These are phyloP conservation scores for Pichia sp. DNA, from an alignment of 1,139 yeast species.

Conservation along the genomic window DNA sequence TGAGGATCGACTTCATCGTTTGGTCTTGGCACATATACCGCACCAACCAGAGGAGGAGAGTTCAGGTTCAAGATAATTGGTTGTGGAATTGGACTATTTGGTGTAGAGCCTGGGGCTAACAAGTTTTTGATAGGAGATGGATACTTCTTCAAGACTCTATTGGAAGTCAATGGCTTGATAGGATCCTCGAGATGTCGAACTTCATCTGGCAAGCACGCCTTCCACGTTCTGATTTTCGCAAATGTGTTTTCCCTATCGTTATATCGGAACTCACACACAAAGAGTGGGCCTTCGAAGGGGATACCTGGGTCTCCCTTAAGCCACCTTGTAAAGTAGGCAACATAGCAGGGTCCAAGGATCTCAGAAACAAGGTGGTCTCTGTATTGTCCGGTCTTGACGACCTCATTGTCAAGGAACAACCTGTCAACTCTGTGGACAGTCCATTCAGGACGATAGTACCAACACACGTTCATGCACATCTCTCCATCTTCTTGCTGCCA, in stretches of 20 bases:
- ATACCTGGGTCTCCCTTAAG: conserved; percentile 93
- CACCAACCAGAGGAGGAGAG: conserved; percentile 92
- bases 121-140: conserved; percentile 82
- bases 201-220: conserved; percentile 96
- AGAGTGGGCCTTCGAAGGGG: conserved; percentile 74
- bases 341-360: conserved; percentile 89
- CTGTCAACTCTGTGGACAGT: conserved; percentile 91
- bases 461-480: conserved; percentile 87
- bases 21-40: conserved; percentile 73
- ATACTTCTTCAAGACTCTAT: conserved; percentile 64
- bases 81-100: conserved; percentile 73
- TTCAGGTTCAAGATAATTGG: conserved; percentile 75
- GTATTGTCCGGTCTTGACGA: conserved; percentile 93
- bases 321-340: conserved; percentile 87
- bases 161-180: conserved; percentile 57
- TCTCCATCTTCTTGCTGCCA: conserved; percentile 82
- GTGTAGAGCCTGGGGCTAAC: conserved; percentile 70
- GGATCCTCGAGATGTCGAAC: conserved; percentile 83
- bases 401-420: conserved; percentile 87
- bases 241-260: conserved; percentile 86
- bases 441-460: conserved; percentile 98
- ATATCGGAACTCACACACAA: conserved; percentile 91
- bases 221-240: conserved; percentile 96
- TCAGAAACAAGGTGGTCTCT: conserved; percentile 89
- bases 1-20: conserved; percentile 76